Conservation (phyloP, 169 alveolate species). For the Haemoproteus tartakovskyi region DNA sequence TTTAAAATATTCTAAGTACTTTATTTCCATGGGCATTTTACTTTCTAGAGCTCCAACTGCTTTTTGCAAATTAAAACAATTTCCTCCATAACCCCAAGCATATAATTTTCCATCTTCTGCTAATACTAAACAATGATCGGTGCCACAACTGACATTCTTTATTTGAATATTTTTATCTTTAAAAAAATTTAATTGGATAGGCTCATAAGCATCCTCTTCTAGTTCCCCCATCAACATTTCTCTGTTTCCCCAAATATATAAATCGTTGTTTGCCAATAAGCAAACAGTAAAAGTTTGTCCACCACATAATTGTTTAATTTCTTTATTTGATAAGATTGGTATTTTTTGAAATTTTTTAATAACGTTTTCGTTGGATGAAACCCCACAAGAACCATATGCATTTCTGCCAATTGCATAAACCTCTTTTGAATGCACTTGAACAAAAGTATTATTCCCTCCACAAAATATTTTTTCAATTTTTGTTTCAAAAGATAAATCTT, state of each 20-base stretch:
- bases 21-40: constrained; percentile 39
- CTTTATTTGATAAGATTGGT: constrained; percentile 62
- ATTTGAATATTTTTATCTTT: constrained; percentile 7
- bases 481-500: constrained; percentile 65
- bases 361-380: constrained; percentile 64
- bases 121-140: constrained; percentile 61
- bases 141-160: constrained; percentile 30
- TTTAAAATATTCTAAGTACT: too few species aligned
- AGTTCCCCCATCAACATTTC: constrained; percentile 68
- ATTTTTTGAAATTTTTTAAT: constrained; percentile 67
- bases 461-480: constrained; percentile 68
- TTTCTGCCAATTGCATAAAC: constrained; percentile 83
- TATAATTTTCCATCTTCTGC: constrained; percentile 32
- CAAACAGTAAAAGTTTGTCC: constrained; percentile 85
- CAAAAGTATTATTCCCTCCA: constrained; percentile 82
- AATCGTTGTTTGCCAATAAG: constrained; percentile 71
- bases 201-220: constrained; percentile 38
- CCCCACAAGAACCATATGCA: constrained; percentile 83
- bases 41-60: constrained; percentile 8
- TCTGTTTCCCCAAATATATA: constrained; percentile 82
- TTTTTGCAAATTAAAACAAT: constrained; percentile 21
- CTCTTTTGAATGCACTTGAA: constrained; percentile 71
- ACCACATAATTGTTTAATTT: constrained; percentile 75
- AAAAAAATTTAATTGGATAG: constrained; percentile 12
- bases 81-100: constrained; percentile 65